Evolutionary conservation across 192 early-diverging fungal species (phyloP).

Genomic region (Rhizophagus clarus): DNA sequence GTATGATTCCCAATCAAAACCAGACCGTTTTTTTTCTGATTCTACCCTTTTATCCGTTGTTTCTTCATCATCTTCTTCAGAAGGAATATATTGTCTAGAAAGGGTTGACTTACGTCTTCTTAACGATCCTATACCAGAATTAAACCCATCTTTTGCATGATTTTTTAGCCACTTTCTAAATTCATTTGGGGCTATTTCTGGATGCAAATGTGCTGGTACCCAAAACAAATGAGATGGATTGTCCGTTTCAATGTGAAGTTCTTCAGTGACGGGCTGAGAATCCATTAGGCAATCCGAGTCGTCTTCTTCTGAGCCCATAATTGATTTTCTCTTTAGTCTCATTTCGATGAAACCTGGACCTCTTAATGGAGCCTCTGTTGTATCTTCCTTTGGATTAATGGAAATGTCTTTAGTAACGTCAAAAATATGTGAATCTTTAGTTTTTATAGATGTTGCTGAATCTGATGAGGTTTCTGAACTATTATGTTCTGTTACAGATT

Average conservation of each 20-base stretch:
- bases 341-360: neutral
- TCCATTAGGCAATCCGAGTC: neutral
- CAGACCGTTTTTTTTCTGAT: neutral
- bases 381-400: neutral
- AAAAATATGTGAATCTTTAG: neutral
- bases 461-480: neutral
- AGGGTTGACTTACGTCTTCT: conserved; percentile 43
- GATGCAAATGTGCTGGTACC: conserved; percentile 51
- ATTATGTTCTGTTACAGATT: neutral
- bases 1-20: conserved; percentile 20
- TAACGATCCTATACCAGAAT: conserved; percentile 34
- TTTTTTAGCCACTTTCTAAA: conserved; percentile 46
- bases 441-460: neutral
- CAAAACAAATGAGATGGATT: conserved; percentile 49
- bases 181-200: conserved; percentile 51
- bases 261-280: conserved; percentile 23
- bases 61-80: conserved; percentile 30
- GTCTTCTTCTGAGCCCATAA: conserved; percentile 19
- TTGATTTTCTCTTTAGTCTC: conserved; percentile 25
- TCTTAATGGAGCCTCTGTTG: neutral
- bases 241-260: conserved; percentile 44
- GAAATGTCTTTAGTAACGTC: neutral
- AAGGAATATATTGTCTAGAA: conserved; percentile 45
- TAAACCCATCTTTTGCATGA: conserved; percentile 39
- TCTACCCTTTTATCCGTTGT: neutral